Base-by-base conservation (phyloP, 2,329 filamentous ascomycete species). In the Diaporthe sp. region DNA sequence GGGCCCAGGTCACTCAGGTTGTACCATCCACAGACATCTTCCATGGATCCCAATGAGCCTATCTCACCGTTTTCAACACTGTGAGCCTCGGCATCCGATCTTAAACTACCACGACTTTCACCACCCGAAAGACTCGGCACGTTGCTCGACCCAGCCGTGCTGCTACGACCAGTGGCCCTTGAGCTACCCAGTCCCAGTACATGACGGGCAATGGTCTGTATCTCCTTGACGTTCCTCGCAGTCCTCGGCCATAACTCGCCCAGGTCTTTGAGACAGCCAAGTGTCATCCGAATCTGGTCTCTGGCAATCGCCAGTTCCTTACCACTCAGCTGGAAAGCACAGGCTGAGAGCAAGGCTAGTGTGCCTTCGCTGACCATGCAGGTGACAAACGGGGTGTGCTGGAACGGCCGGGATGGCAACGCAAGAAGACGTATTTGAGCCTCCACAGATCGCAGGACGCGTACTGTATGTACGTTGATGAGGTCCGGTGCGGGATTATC, bases 351-450 rank as follows among this genome's bases (percentile, higher is more conserved):
- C 63, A 68, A n/a, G 31, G 63, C 63, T 7, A 68, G 63, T 2
- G 63, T 68, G 31, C 63, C 63, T 13, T 68, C 63, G 22, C 63
- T 68, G 63, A 68, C 47, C 63, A 68, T 68, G 63, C 63, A 68
- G 6, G 63, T 68, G 10, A 68, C 63, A 10, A 68, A 68, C 22
- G 63, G 63, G 20, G 44, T 68, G 44, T 68, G 63, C 3, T 37
- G 31, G 13, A 68, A 68, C 31, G 63, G 63, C 7, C 63, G 44
- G 13, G 31, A 13, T 17, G 63, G 63, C 22, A 68, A 37, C 17
- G 63, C 63, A 3, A 68, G 31, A 13, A 68, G 63, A 20, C 63
- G 28, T 20, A 68, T 68, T 7, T 68, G 63, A 6, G 44, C 63
- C 31, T 53, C 44, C 10, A 68, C 44, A 5, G 63, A 68, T 25